Evolutionary conservation across 2,329 filamentous ascomycete genomes (phyloP).

Genomic region (Calonectria naviculata): DNA sequence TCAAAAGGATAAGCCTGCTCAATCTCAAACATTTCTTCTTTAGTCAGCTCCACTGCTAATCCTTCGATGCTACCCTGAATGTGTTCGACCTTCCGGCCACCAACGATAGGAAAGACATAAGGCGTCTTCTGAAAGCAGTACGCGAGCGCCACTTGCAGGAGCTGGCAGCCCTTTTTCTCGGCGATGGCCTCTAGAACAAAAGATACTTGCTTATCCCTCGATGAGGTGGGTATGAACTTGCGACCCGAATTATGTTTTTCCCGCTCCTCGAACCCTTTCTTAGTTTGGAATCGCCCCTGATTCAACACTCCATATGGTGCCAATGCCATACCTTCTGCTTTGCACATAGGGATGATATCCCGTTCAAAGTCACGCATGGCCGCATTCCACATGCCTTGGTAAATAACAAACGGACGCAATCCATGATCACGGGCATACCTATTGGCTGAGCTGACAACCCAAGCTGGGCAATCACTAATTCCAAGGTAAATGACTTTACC

Average conservation of each 20-base stretch:
- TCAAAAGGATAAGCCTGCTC: constrained; percentile 72
- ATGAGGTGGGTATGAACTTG: constrained; percentile 51
- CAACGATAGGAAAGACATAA: constrained; percentile 79
- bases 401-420: constrained; percentile 73
- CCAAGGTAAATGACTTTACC: constrained; percentile 76
- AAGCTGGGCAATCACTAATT: constrained; percentile 75
- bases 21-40: constrained; percentile 73
- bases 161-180: constrained; percentile 51
- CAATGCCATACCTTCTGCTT: too few relatives aligned
- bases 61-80: constrained; percentile 77
- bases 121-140: constrained; percentile 80
- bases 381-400: constrained; percentile 56
- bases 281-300: too few relatives aligned
- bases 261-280: too few relatives aligned
- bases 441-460: constrained; percentile 75
- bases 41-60: constrained; percentile 67
- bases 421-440: constrained; percentile 77
- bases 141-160: constrained; percentile 71
- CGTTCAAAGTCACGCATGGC: constrained; percentile 52
- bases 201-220: constrained; percentile 63
- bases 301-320: too few relatives aligned
- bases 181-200: constrained; percentile 62
- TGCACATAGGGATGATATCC: constrained; percentile 59
- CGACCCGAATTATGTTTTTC: constrained; percentile 42
- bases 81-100: constrained; percentile 76